Conservation (phyloP, 768 basidiomycete genomes). For the Chlorophyllum brunneum region DNA sequence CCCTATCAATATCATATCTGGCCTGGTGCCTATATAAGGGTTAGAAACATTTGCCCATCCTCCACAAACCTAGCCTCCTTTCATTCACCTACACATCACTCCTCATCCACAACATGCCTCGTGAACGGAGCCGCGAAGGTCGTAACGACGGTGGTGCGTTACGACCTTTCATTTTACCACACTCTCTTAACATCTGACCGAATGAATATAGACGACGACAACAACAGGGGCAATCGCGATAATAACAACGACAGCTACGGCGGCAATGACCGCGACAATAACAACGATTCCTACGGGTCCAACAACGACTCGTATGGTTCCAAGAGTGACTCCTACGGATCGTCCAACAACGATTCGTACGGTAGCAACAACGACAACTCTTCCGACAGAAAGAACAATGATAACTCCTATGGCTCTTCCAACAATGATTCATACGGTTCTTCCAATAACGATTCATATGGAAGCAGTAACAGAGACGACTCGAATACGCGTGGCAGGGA, state of each 20-base stretch:
- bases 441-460: conserved; percentile 20
- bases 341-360: conserved; percentile 23
- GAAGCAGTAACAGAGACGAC: conserved; percentile 19
- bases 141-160: neutral
- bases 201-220: neutral
- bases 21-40: neutral
- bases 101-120: neutral
- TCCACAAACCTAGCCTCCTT: neutral
- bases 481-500: no score
- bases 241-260: neutral
- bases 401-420: neutral
- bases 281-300: neutral
- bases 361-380: conserved; percentile 12
- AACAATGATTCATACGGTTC: conserved; percentile 15
- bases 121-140: neutral
- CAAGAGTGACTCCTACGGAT: conserved; percentile 22
- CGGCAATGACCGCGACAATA: neutral
- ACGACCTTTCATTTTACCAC: neutral
- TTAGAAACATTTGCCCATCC: neutral
- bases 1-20: no score
- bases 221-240: conserved; percentile 8
- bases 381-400: neutral
- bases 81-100: neutral
- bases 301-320: conserved; percentile 7
- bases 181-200: neutral